phyloP scores from a whole-genome alignment of 495 filamentous ascomycete genomes.

The Aspergillus saccharolyticus region DNA sequence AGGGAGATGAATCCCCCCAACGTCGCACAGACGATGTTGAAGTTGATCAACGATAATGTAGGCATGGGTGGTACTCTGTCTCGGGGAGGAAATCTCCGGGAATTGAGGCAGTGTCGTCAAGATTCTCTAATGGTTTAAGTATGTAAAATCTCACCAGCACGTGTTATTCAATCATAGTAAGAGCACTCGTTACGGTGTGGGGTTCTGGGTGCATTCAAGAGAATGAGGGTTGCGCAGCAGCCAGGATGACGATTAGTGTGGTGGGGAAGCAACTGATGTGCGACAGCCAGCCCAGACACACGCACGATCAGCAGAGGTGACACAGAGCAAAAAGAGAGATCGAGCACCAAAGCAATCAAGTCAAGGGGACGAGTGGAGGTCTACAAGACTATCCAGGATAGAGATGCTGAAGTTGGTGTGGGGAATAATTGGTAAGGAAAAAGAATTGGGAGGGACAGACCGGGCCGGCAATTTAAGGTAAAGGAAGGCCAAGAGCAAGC shows the following conservation, averaged over 20 bases:
- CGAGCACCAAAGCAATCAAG: not conserved
- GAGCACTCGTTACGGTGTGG: not conserved
- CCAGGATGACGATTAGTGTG: not conserved
- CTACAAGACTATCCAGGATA: not conserved
- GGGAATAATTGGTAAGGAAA: not conserved
- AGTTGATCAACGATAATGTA: constrained; percentile 70
- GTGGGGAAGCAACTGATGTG: not conserved
- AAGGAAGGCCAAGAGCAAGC: no score
- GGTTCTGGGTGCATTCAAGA: constrained; percentile 19
- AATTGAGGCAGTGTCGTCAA: no score
- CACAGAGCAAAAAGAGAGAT: not conserved
- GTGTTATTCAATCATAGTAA: constrained; percentile 46
- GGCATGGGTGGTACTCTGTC: constrained; percentile 55
- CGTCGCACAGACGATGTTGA: constrained; percentile 81
- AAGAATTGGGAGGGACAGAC: not conserved
- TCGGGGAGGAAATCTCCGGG: not conserved
- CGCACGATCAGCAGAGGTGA: not conserved
- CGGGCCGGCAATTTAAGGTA: not conserved
- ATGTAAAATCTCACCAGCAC: constrained; percentile 14
- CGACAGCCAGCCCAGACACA: not conserved
- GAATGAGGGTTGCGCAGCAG: not conserved
- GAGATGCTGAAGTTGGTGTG: not conserved
- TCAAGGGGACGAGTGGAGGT: not conserved
- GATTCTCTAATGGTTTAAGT: not conserved
- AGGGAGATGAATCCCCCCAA: constrained; percentile 84